Evolutionary conservation across 352 stramenopile genomes (phyloP), one percentile per base, ranked within the genome.

Genomic region (Phytopythium boreale): DNA sequence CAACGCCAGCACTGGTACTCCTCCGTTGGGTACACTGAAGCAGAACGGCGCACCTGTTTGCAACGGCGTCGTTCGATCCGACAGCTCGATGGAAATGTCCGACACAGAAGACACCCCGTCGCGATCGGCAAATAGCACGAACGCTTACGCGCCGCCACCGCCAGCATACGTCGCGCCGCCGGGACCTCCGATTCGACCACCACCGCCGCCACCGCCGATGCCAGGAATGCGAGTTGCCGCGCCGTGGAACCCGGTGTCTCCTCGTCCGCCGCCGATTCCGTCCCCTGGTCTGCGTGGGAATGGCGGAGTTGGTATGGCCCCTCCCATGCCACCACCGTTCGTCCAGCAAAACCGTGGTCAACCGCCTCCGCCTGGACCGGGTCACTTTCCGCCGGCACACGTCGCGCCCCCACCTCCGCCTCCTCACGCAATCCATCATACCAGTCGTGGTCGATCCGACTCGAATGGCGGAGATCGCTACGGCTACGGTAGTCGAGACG

Each of bases 41-140:
- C 55, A 26, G 26, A 22, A 12, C 22, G 56, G 12, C 9, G 26
- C 37, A 26, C 24, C 22, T 2, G 20, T 26, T 51, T 17, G 71
- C 20, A 77, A 73, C 26, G 72, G 64, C 14, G 24, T 22, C 1
- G 72, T 58, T 29, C 66, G 58, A 47, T 82, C 76, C 22, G 81
- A 92, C 56, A 88, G 80, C 31, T 84, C 81, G 3, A 92, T 90
- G 84, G 84, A 90, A 37, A 60, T 90, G 47, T 90, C 78, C 26
- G 84, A 90, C 55, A 75, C 56, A 19, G 79, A 88, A 44, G 77
- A 84, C 39, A 22, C 56, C 12, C 56, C 41, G 0, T 1, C 26
- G 20, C 22, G 27, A 19, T 20, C 31, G 2, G 34, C 20, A 1
- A 44, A 44, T 31, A 39, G 58, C 46, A 6, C 63, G 44, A 20